Percentiles rank a stretch among this genome's conserved stretches.
These are phyloP conservation scores for Fusarium sp. DNA, from an alignment of 2,329 filamentous ascomycete genomes.

Conservation along the genomic window DNA sequence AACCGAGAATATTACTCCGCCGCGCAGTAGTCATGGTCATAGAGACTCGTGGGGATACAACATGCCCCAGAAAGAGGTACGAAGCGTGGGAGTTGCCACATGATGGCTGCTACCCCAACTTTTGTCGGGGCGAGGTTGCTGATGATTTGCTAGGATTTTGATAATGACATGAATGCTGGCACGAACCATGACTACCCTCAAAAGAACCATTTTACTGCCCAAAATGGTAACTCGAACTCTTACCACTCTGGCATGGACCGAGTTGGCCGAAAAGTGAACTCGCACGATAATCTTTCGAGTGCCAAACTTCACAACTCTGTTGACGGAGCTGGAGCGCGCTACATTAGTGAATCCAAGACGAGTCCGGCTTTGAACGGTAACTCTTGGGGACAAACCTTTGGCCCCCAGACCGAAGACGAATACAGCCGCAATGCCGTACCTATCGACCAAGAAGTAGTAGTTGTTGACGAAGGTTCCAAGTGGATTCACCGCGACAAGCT, in stretches of 20 bases:
- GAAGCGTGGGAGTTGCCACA: constrained; percentile 28
- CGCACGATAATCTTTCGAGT: constrained; percentile 49
- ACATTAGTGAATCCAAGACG: constrained; percentile 42
- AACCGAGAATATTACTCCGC: constrained; percentile 60
- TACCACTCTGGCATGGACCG: constrained; percentile 45
- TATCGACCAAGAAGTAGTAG: constrained; percentile 50
- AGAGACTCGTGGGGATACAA: constrained; percentile 58
- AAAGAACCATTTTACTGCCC: constrained; percentile 28
- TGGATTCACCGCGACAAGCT: constrained; percentile 91
- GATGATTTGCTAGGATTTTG: constrained; percentile 34
- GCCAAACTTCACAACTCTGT: constrained; percentile 39
- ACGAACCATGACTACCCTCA: constrained; percentile 36
- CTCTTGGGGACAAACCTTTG: constrained; percentile 27
- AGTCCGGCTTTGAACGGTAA: constrained; percentile 40
- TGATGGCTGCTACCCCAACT: neutral
- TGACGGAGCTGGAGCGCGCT: constrained; percentile 42
- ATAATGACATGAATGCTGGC: constrained; percentile 33
- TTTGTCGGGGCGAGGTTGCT: constrained; percentile 22
- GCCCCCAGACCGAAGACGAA: constrained; percentile 41
- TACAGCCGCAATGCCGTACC: constrained; percentile 44
- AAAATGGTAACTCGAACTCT: constrained; percentile 46
- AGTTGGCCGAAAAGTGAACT: constrained; percentile 52
- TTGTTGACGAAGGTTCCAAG: constrained; percentile 71
- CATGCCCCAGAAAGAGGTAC: constrained; percentile 53
- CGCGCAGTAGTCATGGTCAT: constrained; percentile 62